These are phyloP conservation scores for Bisporella sp. DNA, from an alignment of 2,329 filamentous ascomycete genomes.

Conservation along the genomic window DNA sequence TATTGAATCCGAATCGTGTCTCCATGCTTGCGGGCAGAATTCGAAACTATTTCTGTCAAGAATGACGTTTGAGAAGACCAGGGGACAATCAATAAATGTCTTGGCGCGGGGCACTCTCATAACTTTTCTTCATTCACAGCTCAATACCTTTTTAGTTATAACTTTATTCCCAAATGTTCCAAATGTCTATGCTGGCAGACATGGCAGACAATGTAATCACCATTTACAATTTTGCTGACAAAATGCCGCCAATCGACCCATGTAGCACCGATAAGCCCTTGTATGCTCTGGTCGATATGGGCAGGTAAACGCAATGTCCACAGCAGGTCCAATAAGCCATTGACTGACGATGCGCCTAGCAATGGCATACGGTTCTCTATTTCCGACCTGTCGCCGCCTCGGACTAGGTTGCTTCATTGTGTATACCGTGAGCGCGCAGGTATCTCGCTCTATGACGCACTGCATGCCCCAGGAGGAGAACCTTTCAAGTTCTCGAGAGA, in stretches of 20 bases:
- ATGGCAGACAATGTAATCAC: constrained; percentile 21
- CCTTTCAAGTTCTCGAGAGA: constrained; percentile 37
- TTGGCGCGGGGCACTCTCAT: too few species aligned
- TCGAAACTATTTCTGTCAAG: too few species aligned
- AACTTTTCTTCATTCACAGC: too few species aligned
- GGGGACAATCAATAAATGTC: too few species aligned
- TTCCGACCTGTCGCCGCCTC: constrained; percentile 66
- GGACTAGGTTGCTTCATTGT: constrained; percentile 65
- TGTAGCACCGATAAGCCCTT: constrained; percentile 13
- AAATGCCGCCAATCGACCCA: constrained; percentile 19
- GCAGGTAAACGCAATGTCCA: constrained; percentile 19
- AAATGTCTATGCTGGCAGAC: constrained; percentile 6
- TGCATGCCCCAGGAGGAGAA: constrained; percentile 39
- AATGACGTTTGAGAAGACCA: too few species aligned
- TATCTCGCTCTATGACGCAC: constrained; percentile 83
- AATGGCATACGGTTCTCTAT: constrained; percentile 94
- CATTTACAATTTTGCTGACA: constrained; percentile 22
- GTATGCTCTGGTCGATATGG: constrained; percentile 29
- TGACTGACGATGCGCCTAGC: constrained; percentile 36
- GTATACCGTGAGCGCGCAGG: constrained; percentile 70
- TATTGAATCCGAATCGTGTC: too few species aligned
- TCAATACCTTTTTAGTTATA: too few species aligned
- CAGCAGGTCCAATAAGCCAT: neutral
- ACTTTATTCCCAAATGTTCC: too few species aligned
- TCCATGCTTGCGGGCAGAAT: too few species aligned